Evolutionary conservation across 148 eudicot species (phyloP), one percentile per base, ranked within the genome.

Genomic region (Arbutus unedo): DNA sequence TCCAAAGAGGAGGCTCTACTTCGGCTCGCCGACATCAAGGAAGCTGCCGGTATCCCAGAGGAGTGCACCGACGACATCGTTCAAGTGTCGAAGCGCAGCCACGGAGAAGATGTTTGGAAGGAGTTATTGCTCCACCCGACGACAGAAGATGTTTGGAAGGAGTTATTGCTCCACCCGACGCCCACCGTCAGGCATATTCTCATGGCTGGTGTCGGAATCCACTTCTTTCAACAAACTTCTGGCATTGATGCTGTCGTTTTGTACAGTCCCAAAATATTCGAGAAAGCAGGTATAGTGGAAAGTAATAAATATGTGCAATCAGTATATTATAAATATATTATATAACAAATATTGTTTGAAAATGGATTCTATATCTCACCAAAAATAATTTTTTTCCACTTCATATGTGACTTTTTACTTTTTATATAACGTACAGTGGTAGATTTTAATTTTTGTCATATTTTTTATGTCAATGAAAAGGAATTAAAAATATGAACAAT

Each of bases 231-330:
- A 25, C 92, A 90, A 68, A 50, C 87, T 0, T 83, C 88, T 8
- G 92, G 92, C 14, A 88, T 90, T 6, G 92, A 90, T 82, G 87
- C 92, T 0, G 88, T 87, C 56, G 91, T 90, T 25, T 56, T 88
- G 72, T 90, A 90, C 87, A 88, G 91, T 64, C 92, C 92, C 1
- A 70, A 84, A 25, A 90, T 90, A n/a, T 90, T 88, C 75, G 85
- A 74, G 18, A 87, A 88, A 48, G 91, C 91, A 0, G 91, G 92
- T 2, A 87, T 90, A 4, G 68, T 50, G 6, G 23, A 18, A 59
- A 59, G 2, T 18, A 2, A 15, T 16, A 57, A 31, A 1, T 31
- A 31, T 31, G 38, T 31, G 38, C 38, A 31, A 31, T 31, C 0
- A 31, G 38, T 31, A 31, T 31, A 31, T 31, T 31, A 31, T 31